Conservation (phyloP, 2,329 filamentous ascomycete species). For the Bipolaris oryzae region DNA sequence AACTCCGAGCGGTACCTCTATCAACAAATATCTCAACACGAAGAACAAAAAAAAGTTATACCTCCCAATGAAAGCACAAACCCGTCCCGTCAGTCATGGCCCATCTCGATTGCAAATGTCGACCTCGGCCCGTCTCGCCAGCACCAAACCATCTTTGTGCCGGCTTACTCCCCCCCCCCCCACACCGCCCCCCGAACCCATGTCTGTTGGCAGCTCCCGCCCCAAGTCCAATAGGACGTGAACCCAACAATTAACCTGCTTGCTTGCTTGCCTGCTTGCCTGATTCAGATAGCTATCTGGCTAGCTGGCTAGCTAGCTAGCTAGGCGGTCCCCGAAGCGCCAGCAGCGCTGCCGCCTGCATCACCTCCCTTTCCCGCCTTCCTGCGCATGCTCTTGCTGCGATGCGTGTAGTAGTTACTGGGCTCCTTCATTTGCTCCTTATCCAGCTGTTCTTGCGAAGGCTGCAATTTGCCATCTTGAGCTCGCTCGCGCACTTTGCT, state of each 20-base stretch:
- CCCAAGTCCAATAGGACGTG: too few species aligned
- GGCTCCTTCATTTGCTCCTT: slow-evolving; percentile 47
- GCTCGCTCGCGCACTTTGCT: slow-evolving; percentile 27
- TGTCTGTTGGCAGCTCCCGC: background rate
- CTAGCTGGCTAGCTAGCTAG: too few species aligned
- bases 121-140: background rate
- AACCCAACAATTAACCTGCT: too few species aligned
- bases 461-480: slow-evolving; percentile 32
- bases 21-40: background rate
- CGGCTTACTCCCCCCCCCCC: background rate
- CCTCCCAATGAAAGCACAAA: too few species aligned
- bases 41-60: background rate
- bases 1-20: background rate
- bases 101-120: background rate
- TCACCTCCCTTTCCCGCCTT: slow-evolving; percentile 35
- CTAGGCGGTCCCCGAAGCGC: background rate
- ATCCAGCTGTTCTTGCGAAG: slow-evolving; percentile 31
- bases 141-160: background rate
- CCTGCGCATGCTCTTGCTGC: slow-evolving; percentile 42
- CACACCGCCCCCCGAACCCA: background rate
- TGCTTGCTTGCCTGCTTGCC: too few species aligned
- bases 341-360: slow-evolving; percentile 14
- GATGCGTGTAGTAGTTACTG: slow-evolving; percentile 40
- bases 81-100: background rate
- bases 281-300: too few species aligned